These are phyloP conservation scores for Ambrosiella xylebori DNA, from an alignment of 2,329 filamentous ascomycete genomes.

Conservation along the genomic window DNA sequence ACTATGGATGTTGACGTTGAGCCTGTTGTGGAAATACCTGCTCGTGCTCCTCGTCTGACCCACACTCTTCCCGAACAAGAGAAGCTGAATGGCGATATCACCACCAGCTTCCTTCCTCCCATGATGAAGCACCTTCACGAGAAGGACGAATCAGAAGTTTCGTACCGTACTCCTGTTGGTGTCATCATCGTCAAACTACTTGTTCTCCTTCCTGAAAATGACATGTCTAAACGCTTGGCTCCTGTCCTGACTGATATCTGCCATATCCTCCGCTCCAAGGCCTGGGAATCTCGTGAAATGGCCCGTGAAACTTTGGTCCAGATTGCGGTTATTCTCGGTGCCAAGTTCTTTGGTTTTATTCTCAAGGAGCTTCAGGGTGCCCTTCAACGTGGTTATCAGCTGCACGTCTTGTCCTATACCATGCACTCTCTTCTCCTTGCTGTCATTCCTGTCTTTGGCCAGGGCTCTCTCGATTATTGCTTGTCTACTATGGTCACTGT, in stretches of 20 bases:
- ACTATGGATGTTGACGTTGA: constrained; percentile 20
- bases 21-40: constrained; percentile 23
- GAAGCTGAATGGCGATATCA: constrained; percentile 56
- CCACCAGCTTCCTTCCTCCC: constrained; percentile 58
- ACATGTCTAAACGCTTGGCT: constrained; percentile 59
- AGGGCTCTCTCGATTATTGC: constrained; percentile 83
- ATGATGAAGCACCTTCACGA: constrained; percentile 76
- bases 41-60: constrained; percentile 28
- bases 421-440: constrained; percentile 78
- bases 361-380: constrained; percentile 76
- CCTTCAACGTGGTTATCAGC: constrained; percentile 70
- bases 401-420: constrained; percentile 89
- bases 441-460: constrained; percentile 51
- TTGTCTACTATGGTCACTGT: constrained; percentile 60
- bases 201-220: constrained; percentile 55
- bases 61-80: constrained; percentile 47
- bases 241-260: constrained; percentile 80
- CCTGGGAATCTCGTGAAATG: constrained; percentile 78
- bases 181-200: constrained; percentile 79
- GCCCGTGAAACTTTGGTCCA: constrained; percentile 75
- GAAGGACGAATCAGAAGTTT: constrained; percentile 89
- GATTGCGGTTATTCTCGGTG: constrained; percentile 64
- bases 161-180: constrained; percentile 76
- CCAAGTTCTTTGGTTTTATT: constrained; percentile 78
- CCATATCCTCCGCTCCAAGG: constrained; percentile 77